A percentile compares a stretch with the other conserved stretches of the same genome.
These are phyloP conservation scores for Castanopsis chinensis DNA, from an alignment of 306 rosid species.

Conservation along the genomic window DNA sequence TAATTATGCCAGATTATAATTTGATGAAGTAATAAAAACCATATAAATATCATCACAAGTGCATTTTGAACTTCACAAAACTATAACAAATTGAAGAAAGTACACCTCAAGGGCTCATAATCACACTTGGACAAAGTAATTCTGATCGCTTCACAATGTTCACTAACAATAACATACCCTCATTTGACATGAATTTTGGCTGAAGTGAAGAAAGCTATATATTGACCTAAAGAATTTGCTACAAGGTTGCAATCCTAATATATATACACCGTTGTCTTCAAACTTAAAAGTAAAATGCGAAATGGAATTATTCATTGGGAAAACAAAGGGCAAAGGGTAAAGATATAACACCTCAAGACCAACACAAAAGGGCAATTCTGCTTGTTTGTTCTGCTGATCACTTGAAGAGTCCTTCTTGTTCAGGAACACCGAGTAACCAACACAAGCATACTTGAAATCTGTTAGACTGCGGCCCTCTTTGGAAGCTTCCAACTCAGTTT, in stretches of 20 bases:
- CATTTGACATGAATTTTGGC: background rate
- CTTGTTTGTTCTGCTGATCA: conserved; percentile 54
- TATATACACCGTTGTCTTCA: background rate
- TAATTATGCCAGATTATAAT: conserved; percentile 16
- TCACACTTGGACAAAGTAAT: background rate
- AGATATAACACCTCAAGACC: conserved; percentile 77
- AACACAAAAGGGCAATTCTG: conserved; percentile 74
- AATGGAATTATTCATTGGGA: background rate
- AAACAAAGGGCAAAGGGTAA: background rate
- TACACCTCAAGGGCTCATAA: no score
- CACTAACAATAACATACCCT: background rate
- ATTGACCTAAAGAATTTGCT: background rate
- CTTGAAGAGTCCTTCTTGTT: conserved; percentile 59
- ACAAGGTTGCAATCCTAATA: background rate
- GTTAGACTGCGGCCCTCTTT: conserved; percentile 68
- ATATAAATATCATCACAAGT: background rate
- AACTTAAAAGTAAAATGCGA: background rate
- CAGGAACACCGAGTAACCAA: conserved; percentile 83
- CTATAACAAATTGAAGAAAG: background rate
- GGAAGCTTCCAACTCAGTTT: conserved; percentile 75
- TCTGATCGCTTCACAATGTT: background rate
- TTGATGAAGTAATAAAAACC: background rate
- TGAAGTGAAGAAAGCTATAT: background rate
- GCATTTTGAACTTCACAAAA: background rate
- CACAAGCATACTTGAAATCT: conserved; percentile 82